These are phyloP conservation scores for Aureobasidium sp. DNA, from an alignment of 2,329 filamentous ascomycete genomes.

Conservation along the genomic window DNA sequence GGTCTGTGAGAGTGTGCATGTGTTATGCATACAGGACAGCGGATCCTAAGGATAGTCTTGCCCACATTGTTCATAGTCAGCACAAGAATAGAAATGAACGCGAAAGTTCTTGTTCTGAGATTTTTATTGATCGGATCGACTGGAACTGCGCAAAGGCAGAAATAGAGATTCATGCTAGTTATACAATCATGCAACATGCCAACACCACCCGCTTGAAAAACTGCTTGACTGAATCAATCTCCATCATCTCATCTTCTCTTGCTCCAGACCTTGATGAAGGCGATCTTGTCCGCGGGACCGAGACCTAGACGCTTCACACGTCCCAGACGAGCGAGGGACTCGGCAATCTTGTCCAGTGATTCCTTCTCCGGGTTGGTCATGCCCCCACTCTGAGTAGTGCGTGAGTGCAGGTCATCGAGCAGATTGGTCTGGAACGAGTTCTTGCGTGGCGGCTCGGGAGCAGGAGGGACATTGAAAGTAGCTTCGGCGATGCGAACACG, in stretches of 20 bases:
- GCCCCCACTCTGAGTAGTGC: constrained; percentile 19
- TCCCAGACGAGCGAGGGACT: constrained; percentile 77
- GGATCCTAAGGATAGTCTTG: neutral
- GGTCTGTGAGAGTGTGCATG: constrained; percentile 19
- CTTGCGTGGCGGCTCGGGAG: constrained; percentile 15
- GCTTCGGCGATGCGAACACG: constrained; percentile 81
- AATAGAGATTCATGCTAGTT: neutral
- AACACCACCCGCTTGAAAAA: neutral
- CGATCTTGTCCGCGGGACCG: constrained; percentile 70
- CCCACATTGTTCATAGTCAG: neutral
- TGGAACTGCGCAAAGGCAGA: neutral
- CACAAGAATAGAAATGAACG: neutral
- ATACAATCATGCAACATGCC: neutral
- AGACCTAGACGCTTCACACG: constrained; percentile 82
- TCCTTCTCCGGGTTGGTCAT: constrained; percentile 51
- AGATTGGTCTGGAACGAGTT: constrained; percentile 37
- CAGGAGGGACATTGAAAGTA: constrained; percentile 37
- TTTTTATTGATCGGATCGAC: neutral
- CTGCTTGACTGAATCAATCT: neutral
- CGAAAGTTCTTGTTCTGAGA: neutral
- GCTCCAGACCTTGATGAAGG: constrained; percentile 67
- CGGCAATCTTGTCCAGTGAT: constrained; percentile 69
- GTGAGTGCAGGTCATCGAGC: constrained; percentile 35
- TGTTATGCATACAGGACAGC: neutral
- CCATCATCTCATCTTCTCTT: constrained; percentile 15